Evolutionary conservation across 805 yeast genomes (phyloP), one percentile per base, ranked within the genome.

Genomic region (Kodamaea nitidulidarum): DNA sequence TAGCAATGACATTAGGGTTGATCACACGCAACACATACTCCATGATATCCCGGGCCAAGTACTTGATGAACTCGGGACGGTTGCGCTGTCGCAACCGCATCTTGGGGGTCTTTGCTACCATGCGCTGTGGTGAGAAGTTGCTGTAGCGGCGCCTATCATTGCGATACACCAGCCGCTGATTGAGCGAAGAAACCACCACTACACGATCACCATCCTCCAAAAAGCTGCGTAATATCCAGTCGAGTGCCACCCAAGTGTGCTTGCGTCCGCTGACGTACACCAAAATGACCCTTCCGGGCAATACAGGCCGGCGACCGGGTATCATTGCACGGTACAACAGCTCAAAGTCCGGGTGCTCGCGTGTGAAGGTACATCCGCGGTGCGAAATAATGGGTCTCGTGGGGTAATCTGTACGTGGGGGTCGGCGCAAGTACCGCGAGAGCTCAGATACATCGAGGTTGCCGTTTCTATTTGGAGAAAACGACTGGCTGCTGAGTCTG

Each of bases 231-330:
- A 84, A 59, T 5, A 77, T 64, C 81, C 85, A 85, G 56, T 85
- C 95, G 18, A 85, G 58, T 1, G 88, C 80, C 8, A 83, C 87
- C 95, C 95, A 85, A 0, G 93, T 81, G 61, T 84, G 91, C 40
- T 65, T 70, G 43, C 91, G 64, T 2, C 88, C 95, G 47, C 80
- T 70, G 21, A 85, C 65, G 52, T 83, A 83, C 20, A 81, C 78
- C 54, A 84, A 52, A 4, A 84, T 65, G 1, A 73, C 71, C 50
- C 88, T 65, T 27, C 67, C 64, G 0, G 79, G 78, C 32, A 78
- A 56, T 0, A 71, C 66, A 0, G 76, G 73, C 11, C 46, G 47
- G 18, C 49, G 45, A 14, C 58, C 52, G 24, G 54, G 47, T 20
- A 71, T 44, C 32, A 65, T 57, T 2, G 65, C 63, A 11, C 61